These are phyloP conservation scores for Citrullus colocynthis DNA, from an alignment of 306 rosid genomes.

Conservation along the genomic window DNA sequence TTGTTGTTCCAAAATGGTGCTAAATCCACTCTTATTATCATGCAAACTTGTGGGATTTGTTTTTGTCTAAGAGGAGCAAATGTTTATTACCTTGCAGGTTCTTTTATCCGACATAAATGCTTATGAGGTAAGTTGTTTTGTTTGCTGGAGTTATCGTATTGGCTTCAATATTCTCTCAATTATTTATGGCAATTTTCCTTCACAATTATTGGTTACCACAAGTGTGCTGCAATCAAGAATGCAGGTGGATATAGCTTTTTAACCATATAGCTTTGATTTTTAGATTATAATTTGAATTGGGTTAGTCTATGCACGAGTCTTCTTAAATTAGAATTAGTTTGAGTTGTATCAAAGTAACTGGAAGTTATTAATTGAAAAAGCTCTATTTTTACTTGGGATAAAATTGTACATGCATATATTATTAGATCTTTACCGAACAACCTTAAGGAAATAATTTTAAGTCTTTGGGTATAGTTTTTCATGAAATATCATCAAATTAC, in stretches of 20 bases:
- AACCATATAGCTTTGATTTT: background rate
- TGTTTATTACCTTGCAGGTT: conserved; percentile 44
- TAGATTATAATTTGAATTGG: background rate
- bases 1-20: background rate
- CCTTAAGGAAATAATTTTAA: background rate
- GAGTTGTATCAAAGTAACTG: too few relatives aligned
- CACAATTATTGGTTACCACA: background rate
- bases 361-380: too few relatives aligned
- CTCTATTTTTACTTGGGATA: background rate
- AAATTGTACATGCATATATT: background rate
- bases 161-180: background rate
- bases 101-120: conserved; percentile 78
- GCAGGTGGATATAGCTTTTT: background rate
- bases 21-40: background rate
- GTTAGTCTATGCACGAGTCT: background rate
- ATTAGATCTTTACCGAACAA: background rate
- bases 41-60: background rate
- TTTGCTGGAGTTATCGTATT: background rate
- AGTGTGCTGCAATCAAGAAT: background rate
- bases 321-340: background rate
- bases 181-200: background rate
- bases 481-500: background rate
- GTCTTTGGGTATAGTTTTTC: background rate
- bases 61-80: conserved; percentile 7
- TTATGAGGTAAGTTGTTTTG: conserved; percentile 47